Evolutionary conservation across 169 alveolate genomes (phyloP).

Genomic region (Blepharisma undulans): DNA sequence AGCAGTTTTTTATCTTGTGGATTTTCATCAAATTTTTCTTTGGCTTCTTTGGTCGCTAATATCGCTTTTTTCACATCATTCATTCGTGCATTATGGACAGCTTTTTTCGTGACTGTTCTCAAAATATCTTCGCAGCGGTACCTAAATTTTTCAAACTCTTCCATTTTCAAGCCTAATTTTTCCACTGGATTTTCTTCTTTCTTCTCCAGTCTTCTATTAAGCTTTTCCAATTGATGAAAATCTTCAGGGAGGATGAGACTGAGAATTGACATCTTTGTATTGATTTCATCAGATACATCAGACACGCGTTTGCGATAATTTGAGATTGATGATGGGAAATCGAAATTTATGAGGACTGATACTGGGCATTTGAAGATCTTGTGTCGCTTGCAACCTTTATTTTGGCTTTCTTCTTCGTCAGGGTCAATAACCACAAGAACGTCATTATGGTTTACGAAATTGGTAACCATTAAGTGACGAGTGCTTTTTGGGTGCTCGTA

Average conservation of each 20-base stretch:
- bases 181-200: neutral
- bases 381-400: constrained; percentile 10
- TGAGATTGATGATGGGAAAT: neutral
- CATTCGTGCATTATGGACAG: neutral
- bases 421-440: constrained; percentile 31
- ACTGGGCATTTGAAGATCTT: constrained; percentile 18
- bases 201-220: neutral
- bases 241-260: constrained; percentile 7
- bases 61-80: constrained; percentile 39
- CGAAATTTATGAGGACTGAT: constrained; percentile 32
- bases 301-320: neutral
- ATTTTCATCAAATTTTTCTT: neutral
- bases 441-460: constrained; percentile 10
- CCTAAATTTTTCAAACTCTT: constrained; percentile 24
- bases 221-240: neutral
- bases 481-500: constrained; percentile 24
- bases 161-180: constrained; percentile 2
- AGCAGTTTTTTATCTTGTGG: constrained; percentile 24
- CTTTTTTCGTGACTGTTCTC: constrained; percentile 10
- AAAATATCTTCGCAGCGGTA: constrained; percentile 39
- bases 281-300: neutral
- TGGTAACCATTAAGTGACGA: constrained; percentile 1
- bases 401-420: constrained; percentile 36
- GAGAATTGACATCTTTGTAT: neutral
- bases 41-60: neutral